These are phyloP conservation scores for Fusarium metavorans DNA, from an alignment of 2,329 filamentous ascomycete genomes.

Conservation along the genomic window DNA sequence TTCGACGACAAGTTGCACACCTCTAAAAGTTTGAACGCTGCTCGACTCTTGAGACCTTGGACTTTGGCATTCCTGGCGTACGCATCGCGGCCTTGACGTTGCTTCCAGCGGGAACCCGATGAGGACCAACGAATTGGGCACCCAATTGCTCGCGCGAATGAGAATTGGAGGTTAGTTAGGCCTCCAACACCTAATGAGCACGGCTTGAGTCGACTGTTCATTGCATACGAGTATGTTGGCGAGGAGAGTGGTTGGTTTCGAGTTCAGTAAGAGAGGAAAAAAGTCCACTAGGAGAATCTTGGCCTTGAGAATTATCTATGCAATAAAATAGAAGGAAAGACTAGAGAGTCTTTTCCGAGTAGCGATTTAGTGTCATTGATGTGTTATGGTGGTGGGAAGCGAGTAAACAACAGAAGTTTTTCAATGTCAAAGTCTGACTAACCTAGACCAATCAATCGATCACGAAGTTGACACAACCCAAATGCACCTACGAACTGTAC, in stretches of 20 bases:
- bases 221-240: not conserved
- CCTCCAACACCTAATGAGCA: constrained; percentile 1
- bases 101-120: constrained; percentile 85
- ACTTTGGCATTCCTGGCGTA: constrained; percentile 83
- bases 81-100: constrained; percentile 78
- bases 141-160: not conserved
- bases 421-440: not conserved
- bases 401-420: not conserved
- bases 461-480: not conserved
- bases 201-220: constrained; percentile 9
- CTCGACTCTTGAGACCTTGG: constrained; percentile 85
- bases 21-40: constrained; percentile 93
- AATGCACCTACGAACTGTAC: not conserved
- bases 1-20: constrained; percentile 55
- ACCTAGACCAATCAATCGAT: constrained; percentile 6
- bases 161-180: not conserved
- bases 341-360: no score
- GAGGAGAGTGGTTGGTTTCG: not conserved
- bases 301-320: not conserved
- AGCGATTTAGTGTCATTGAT: not conserved
- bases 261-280: not conserved
- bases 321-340: not conserved
- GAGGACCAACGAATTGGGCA: constrained; percentile 44
- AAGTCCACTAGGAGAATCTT: not conserved
- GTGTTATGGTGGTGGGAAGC: not conserved